Base-by-base conservation (phyloP, 2,329 filamentous ascomycete genomes). In the Juglanconis oblonga region DNA sequence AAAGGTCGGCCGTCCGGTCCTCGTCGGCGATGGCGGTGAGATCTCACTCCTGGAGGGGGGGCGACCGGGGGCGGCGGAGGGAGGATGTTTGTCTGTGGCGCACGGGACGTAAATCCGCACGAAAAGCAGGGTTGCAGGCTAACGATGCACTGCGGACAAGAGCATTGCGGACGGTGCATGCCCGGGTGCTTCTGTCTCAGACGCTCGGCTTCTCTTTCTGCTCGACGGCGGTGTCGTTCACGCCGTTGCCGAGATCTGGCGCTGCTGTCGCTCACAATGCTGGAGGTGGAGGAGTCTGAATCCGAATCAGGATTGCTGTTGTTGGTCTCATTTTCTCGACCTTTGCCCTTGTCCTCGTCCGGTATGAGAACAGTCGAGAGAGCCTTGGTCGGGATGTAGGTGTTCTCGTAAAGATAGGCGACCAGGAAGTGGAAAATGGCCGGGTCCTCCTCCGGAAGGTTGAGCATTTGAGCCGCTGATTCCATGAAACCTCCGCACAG, bases 401-500 rank as follows among this genome's bases (percentile, higher is more conserved):
- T 75, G 24, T 73, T 75, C 64, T 82, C 79, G 64, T 81, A 82
- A 11, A 82, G 68, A 54, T 76, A 82, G n/a, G 79, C 77, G 40
- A 83, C 70, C 47, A 83, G 68, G 62, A 81, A 81, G 59, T 80
- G 78, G 62, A 83, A 83, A 51, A 80, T 75, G 57, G 76, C 74
- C 3, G 80, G 78, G 63, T 81, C 74, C 61, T 83, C 80, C 59
- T 82, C 80, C 0, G 79, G 79, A 1, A 83, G 69, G 64, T 80
- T 73, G 55, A 83, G 75, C 13, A 74, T 73, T 62, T 81, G 78
- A 14, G 76, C 72, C 24, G 71, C 72, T 2, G 77, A 74, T 65
- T 83, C 81, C 54, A 66, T 73, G 64, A 81, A 83, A 32, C 72
- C 70, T 40, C 80, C 79, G 61, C 76, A 76, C 6, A 83, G 71